Conservation (phyloP, 768 basidiomycete species). For the Termitomyces sp. region DNA sequence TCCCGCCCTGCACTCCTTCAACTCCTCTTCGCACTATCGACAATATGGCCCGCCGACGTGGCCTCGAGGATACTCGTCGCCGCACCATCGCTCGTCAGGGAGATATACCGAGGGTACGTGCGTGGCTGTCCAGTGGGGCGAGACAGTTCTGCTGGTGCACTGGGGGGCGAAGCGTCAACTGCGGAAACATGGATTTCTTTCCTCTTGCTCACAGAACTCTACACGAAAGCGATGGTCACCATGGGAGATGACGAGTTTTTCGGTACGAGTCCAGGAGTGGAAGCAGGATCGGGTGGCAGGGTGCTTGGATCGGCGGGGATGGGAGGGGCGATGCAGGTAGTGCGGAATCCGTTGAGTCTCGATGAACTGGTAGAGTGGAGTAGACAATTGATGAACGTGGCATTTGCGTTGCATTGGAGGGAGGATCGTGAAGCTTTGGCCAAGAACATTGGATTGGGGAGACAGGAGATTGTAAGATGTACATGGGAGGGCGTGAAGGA, state of each 20-base stretch:
- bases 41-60: slow-evolving; percentile 57
- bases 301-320: slow-evolving; percentile 1
- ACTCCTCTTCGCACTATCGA: slow-evolving; percentile 55
- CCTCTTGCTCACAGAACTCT: slow-evolving; percentile 77
- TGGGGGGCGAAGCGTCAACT: slow-evolving; percentile 27
- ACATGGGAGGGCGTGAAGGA: slow-evolving; percentile 73
- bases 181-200: slow-evolving; percentile 62
- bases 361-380: slow-evolving; percentile 81
- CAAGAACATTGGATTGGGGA: slow-evolving; percentile 12
- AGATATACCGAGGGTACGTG: slow-evolving; percentile 70
- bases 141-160: slow-evolving; percentile 34
- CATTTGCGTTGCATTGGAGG: slow-evolving; percentile 64
- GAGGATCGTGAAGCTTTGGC: slow-evolving; percentile 33
- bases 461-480: slow-evolving; percentile 32
- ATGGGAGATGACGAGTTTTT: slow-evolving; percentile 99
- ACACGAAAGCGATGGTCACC: slow-evolving; percentile 79
- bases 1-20: slow-evolving; percentile 47
- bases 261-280: slow-evolving; percentile 26
- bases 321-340: slow-evolving; percentile 13
- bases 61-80: slow-evolving; percentile 52
- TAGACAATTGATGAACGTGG: slow-evolving; percentile 78
- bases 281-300: neutral
- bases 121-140: slow-evolving; percentile 59
- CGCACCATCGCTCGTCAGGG: slow-evolving; percentile 64
- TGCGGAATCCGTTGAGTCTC: slow-evolving; percentile 74